Evolutionary conservation across 2,329 filamentous ascomycete species (phyloP).

Genomic region (Corynespora cassiicola): DNA sequence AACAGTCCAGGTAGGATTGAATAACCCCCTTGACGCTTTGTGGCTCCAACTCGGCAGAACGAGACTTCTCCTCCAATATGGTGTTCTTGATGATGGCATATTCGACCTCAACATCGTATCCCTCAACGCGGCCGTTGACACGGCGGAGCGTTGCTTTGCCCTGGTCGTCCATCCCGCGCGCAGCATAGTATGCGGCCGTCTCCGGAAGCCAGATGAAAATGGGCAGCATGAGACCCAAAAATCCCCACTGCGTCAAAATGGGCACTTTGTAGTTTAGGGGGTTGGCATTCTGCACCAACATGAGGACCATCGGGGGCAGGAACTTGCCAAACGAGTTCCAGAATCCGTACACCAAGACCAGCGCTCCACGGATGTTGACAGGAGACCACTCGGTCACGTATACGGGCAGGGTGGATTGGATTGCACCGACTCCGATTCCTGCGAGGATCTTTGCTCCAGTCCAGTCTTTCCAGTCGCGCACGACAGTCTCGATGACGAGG

Average conservation of each 20-base stretch:
- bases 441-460: conserved; percentile 3
- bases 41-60: neutral
- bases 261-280: conserved; percentile 2
- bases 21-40: neutral
- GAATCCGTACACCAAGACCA: conserved; percentile 1
- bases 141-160: conserved; percentile 1
- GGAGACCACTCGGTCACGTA: conserved; percentile 5
- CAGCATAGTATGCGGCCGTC: conserved; percentile 2
- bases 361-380: conserved; percentile 2
- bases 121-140: neutral
- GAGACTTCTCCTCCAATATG: conserved; percentile 1
- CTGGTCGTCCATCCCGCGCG: neutral
- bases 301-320: neutral
- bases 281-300: neutral
- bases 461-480: conserved; percentile 6
- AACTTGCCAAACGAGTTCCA: conserved; percentile 3
- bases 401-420: conserved; percentile 1
- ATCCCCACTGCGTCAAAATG: conserved; percentile 4
- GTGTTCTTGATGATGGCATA: conserved; percentile 4
- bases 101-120: conserved; percentile 4
- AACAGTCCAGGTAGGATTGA: conserved; percentile 74
- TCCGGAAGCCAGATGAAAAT: conserved; percentile 4
- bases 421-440: conserved; percentile 1
- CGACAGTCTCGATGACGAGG: conserved; percentile 1
- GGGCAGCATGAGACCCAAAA: conserved; percentile 3